phyloP scores from a whole-genome alignment of 140 eudicot genomes.

The Erigeron philadelphicus region DNA sequence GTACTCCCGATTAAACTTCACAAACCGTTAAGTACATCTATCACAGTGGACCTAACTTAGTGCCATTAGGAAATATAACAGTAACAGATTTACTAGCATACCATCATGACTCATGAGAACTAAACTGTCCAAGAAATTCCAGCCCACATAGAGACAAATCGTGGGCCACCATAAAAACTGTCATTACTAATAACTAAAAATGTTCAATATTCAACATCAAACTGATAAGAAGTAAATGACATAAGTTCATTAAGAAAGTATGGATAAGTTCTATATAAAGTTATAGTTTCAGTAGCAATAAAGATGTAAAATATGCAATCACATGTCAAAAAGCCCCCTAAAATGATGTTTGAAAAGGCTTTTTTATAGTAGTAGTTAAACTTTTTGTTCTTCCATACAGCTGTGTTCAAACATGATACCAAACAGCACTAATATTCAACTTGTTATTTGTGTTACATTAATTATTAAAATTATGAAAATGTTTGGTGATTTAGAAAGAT shows the following conservation, averaged over 20 bases:
- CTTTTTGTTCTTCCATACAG: slow-evolving; percentile 34
- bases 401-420: slow-evolving; percentile 44
- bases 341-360: not conserved
- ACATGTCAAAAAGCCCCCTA: slow-evolving; percentile 7
- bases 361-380: slow-evolving; percentile 30
- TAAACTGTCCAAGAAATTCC: slow-evolving; percentile 9
- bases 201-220: slow-evolving; percentile 16
- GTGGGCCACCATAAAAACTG: slow-evolving; percentile 26
- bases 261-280: slow-evolving; percentile 14
- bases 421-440: slow-evolving; percentile 39
- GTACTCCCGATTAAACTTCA: not conserved
- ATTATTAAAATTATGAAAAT: slow-evolving; percentile 29
- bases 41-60: slow-evolving; percentile 6
- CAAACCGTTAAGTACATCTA: slow-evolving; percentile 7
- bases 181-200: slow-evolving; percentile 14
- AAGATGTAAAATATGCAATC: slow-evolving; percentile 18
- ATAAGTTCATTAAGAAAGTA: slow-evolving; percentile 18
- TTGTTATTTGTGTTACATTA: slow-evolving; percentile 27
- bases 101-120: not conserved
- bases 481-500: slow-evolving; percentile 30
- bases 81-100: not conserved
- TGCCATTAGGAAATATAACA: not conserved
- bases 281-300: slow-evolving; percentile 14
- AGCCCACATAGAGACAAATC: slow-evolving; percentile 16
- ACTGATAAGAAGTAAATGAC: slow-evolving; percentile 17